Percentiles rank a stretch among this genome's conserved stretches.
Conservation (phyloP, 106 monocot genomes). For the Xerophyta viscosa region DNA sequence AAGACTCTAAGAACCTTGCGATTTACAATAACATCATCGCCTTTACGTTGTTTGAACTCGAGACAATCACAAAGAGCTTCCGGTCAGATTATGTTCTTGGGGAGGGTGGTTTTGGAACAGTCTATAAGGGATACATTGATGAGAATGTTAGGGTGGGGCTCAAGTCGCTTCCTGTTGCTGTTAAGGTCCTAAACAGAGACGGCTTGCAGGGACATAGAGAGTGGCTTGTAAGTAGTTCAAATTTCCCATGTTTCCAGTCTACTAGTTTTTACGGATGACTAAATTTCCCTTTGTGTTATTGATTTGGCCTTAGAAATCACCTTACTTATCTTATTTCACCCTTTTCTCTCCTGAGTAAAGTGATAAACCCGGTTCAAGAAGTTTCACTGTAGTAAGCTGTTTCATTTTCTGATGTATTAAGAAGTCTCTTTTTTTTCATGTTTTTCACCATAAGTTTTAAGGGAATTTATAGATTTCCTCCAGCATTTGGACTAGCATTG, state of each 20-base stretch:
- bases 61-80: constrained; percentile 93
- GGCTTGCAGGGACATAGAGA: constrained; percentile 67
- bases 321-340: too few species aligned
- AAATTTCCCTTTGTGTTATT: too few species aligned
- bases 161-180: constrained; percentile 79
- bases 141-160: constrained; percentile 90
- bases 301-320: too few species aligned
- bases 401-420: too few species aligned
- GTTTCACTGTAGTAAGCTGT: too few species aligned
- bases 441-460: too few species aligned
- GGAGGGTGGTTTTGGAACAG: constrained; percentile 93
- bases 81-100: constrained; percentile 86
- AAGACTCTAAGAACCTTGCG: constrained; percentile 74
- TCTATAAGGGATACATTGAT: constrained; percentile 93
- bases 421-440: too few species aligned
- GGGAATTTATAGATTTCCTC: too few species aligned
- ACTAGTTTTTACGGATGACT: too few species aligned
- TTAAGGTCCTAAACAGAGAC: constrained; percentile 67
- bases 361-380: too few species aligned
- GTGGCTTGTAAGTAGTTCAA: constrained; percentile 55
- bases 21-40: constrained; percentile 86
- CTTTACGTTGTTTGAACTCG: constrained; percentile 88
- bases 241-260: neutral
- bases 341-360: too few species aligned
- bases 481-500: too few species aligned